phyloP scores from a whole-genome alignment of 306 rosid genomes.

The Rubus idaeus region DNA sequence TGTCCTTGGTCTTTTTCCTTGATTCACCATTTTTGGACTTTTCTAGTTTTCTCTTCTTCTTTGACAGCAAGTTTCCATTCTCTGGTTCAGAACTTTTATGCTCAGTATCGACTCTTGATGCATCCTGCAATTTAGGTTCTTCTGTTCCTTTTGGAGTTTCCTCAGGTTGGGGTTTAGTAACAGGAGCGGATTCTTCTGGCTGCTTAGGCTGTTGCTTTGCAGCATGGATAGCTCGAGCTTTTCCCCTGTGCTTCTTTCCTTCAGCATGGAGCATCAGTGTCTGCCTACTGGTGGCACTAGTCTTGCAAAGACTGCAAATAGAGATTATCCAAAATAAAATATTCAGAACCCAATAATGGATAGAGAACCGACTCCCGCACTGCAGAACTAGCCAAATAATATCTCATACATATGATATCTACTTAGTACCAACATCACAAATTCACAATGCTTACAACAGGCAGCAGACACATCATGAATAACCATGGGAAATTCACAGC shows the following conservation, averaged over 20 bases:
- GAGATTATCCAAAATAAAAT: constrained; percentile 17
- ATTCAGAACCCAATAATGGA: constrained; percentile 1
- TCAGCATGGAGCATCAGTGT: constrained; percentile 89
- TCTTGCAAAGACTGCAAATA: constrained; percentile 77
- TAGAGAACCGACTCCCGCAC: not conserved
- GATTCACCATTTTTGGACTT: constrained; percentile 40
- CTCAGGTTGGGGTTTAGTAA: constrained; percentile 38
- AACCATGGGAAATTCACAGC: not conserved
- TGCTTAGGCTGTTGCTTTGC: constrained; percentile 48
- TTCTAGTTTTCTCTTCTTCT: constrained; percentile 68
- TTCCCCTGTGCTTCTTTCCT: constrained; percentile 94
- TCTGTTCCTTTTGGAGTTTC: constrained; percentile 34
- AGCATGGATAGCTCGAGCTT: constrained; percentile 73
- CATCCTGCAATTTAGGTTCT: constrained; percentile 36
- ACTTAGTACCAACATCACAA: constrained; percentile 4
- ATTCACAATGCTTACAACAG: not conserved
- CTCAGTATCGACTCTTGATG: constrained; percentile 22
- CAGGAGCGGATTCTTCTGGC: constrained; percentile 39
- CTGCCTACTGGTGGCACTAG: constrained; percentile 83
- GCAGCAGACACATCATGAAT: not conserved
- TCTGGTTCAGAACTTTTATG: constrained; percentile 31
- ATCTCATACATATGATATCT: not conserved
- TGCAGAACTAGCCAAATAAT: not conserved
- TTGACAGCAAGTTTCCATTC: constrained; percentile 37
- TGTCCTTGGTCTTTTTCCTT: constrained; percentile 51